Percentiles rank a stretch among this genome's conserved stretches.
These are phyloP conservation scores for Zizania latifolia DNA, from an alignment of 176 grass and related monocot genomes.

Conservation along the genomic window DNA sequence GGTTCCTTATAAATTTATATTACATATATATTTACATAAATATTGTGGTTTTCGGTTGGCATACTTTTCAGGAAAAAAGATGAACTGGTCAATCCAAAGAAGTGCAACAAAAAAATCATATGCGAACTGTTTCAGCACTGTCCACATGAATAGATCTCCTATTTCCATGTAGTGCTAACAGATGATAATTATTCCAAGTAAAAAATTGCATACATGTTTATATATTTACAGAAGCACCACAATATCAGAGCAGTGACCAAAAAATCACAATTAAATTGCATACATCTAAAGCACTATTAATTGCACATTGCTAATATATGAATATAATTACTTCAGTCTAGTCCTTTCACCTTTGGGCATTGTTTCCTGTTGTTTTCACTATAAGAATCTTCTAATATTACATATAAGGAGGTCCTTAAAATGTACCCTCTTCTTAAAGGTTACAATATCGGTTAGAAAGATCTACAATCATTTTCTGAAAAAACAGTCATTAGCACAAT, in stretches of 20 bases:
- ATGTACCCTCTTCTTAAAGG: conserved; percentile 37
- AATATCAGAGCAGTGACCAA: neutral
- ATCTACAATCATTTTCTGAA: conserved; percentile 6
- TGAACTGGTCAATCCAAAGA: neutral
- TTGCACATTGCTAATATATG: neutral
- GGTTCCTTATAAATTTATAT: too few species aligned
- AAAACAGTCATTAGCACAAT: conserved; percentile 45
- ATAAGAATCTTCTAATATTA: conserved; percentile 47
- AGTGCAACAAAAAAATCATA: neutral
- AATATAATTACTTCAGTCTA: conserved; percentile 18
- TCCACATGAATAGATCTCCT: too few species aligned
- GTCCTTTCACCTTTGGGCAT: neutral
- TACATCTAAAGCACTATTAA: neutral
- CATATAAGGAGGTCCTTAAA: conserved; percentile 51
- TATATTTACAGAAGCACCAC: conserved; percentile 1
- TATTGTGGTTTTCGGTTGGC: too few species aligned
- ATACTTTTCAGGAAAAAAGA: neutral
- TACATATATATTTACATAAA: too few species aligned
- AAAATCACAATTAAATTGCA: neutral
- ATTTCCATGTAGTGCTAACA: neutral
- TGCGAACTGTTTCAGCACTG: neutral
- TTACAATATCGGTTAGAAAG: conserved; percentile 21
- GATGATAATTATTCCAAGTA: conserved; percentile 15
- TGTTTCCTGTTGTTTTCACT: neutral
- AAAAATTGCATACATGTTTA: neutral